Evolutionary conservation across 139 green algal species (phyloP).

Genomic region (Asterochloris sp.): DNA sequence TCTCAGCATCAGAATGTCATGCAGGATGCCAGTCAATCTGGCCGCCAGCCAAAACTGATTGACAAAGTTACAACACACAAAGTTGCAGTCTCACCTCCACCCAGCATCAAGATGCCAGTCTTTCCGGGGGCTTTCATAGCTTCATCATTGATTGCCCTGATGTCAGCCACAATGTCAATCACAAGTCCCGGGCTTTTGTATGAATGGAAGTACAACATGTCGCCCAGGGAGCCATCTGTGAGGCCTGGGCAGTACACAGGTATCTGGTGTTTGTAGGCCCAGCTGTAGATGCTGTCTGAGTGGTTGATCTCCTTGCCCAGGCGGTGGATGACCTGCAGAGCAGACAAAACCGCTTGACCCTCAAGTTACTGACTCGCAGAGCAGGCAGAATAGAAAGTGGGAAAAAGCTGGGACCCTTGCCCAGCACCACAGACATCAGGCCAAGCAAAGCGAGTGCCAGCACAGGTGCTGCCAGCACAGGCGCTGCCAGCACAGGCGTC

Average conservation of each 20-base stretch:
- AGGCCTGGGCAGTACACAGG: slow-evolving; percentile 94
- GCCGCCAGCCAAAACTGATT: too few species aligned
- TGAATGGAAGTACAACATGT: slow-evolving; percentile 99
- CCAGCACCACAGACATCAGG: too few species aligned
- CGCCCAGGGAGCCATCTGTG: slow-evolving; percentile 89
- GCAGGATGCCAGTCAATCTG: too few species aligned
- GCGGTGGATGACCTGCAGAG: slow-evolving; percentile 59
- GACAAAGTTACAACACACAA: too few species aligned
- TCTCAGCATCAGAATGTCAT: too few species aligned
- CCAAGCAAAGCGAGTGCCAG: too few species aligned
- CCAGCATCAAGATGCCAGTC: slow-evolving; percentile 93
- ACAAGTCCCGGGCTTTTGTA: slow-evolving; percentile 77
- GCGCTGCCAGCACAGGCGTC: too few species aligned
- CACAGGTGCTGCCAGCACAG: too few species aligned
- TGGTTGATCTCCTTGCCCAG: slow-evolving; percentile 91
- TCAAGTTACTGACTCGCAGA: background rate
- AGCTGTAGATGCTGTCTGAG: slow-evolving; percentile 88
- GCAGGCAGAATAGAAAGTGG: background rate
- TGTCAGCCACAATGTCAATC: slow-evolving; percentile 69
- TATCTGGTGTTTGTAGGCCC: slow-evolving; percentile 88
- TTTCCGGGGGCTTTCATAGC: slow-evolving; percentile 81
- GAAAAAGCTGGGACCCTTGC: background rate
- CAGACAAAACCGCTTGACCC: background rate
- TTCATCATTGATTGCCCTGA: slow-evolving; percentile 85
- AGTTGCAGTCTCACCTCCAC: slow-evolving; percentile 67